These are phyloP conservation scores for Theileria equi DNA, from an alignment of 169 alveolate genomes.

Conservation along the genomic window DNA sequence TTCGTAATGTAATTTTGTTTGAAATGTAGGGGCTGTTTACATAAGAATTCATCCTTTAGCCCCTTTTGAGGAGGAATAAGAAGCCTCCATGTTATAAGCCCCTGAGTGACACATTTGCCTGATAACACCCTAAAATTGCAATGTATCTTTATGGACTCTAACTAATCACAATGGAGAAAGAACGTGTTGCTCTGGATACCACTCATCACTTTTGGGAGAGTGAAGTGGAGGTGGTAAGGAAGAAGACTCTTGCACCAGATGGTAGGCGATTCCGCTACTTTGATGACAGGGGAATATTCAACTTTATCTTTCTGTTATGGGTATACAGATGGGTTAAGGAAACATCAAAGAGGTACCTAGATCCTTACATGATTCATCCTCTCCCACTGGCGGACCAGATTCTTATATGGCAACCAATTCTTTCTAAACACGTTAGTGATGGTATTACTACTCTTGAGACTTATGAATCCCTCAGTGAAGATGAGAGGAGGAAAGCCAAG, in stretches of 20 bases:
- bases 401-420: constrained; percentile 51
- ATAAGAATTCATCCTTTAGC: too few species aligned
- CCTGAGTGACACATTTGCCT: too few species aligned
- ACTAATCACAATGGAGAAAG: too few species aligned
- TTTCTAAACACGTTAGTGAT: constrained; percentile 47
- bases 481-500: background rate
- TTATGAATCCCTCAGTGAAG: background rate
- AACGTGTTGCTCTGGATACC: too few species aligned
- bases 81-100: too few species aligned
- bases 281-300: constrained; percentile 15
- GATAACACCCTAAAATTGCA: too few species aligned
- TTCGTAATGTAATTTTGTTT: too few species aligned
- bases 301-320: constrained; percentile 40
- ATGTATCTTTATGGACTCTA: too few species aligned
- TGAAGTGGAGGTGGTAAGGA: background rate
- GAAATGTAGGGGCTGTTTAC: too few species aligned
- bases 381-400: constrained; percentile 45
- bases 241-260: background rate
- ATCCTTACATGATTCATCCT: constrained; percentile 31
- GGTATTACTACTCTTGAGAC: constrained; percentile 11
- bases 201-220: constrained; percentile 8
- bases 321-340: constrained; percentile 26
- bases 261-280: constrained; percentile 5
- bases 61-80: too few species aligned
- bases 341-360: constrained; percentile 1